Base-by-base conservation (phyloP, 345 rosid genomes). In the Hibiscus trionum region DNA sequence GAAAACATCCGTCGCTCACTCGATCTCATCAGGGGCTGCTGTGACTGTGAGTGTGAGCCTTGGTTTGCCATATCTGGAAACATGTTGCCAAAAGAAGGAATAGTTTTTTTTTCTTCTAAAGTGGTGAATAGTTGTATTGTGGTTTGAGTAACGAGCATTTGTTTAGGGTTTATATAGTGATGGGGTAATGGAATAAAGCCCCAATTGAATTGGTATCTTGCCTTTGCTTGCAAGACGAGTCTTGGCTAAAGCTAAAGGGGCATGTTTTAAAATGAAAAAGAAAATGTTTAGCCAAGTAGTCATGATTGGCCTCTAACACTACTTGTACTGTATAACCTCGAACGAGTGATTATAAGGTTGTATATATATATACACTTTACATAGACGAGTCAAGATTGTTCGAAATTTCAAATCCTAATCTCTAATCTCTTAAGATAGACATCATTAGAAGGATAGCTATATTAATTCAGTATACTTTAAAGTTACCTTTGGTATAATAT, bases 1-100 rank as follows among this genome's bases (percentile, higher is more conserved):
- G 76, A 46, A 70, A 82, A 77, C 77, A 77, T 75, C 56, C 80
- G 61, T 21, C 75, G 72, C 62, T 74, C 71, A 15, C 79, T 60
- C 12, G 46, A 42, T 47, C 67, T 75, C 5, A n/a, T 11, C 65
- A 52, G 67, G n/a, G 68, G 77, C 60, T 70, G 80, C 60, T 66
- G 81, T 60, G 21, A 64, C 56, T 66, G 81, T 60, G 21, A 64
- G 42, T 21, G 74, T 12, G 70, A 35, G 27, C 37, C 11, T 26
- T 47, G 50, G 12, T 42, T 44, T 59, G 78, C 73, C 52, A 59
- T 44, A 2, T 44, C 63, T 4, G 21, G 37, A 16, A 66, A 44
- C 3, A 12, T 31, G 16, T 1, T 9, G 14, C 27, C 31, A 57
- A 57, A 9, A 8, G 24, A 6, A 2, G 21, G 26, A 29, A 4